Evolutionary conservation across 768 basidiomycete species (phyloP), one percentile per base, ranked within the genome.

Genomic region (Tephrocybe sp.): DNA sequence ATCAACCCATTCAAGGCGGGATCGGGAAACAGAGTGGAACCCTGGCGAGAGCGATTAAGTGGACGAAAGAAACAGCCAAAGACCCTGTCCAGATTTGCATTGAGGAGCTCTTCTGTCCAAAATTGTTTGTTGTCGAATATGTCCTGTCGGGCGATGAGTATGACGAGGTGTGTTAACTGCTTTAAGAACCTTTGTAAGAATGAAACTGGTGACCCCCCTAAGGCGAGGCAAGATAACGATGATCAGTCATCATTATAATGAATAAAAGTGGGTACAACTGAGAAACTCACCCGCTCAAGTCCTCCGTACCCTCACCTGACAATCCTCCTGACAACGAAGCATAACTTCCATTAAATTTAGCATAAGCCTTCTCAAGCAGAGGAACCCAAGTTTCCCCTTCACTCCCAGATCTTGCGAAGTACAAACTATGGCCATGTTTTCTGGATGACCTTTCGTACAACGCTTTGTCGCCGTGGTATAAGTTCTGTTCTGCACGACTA

Each of bases 301-400:
- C 80, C 62, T 83, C 82, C n/a, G 80, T 71, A 2, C 75, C 80
- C 52, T 82, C 78, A 33, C 68, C 68, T 11, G 77, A 64, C 22
- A 62, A 42, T 9, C 80, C 81, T 20, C 70, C 71, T 16, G 56
- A 51, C 33, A 82, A 53, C 0, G 74, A 65, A 1, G 70, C 66
- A 57, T 78, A 82, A 49, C 76, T 76, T 1, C 74, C 79, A 53
- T 83, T 76, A 2, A 80, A 58, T 55, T 83, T 83, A 0, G 81
- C 81, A 49, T 74, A 83, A 3, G 80, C 81, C 55, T 83, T 83
- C 58, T 83, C 82, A 16, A 82, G 68, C 0, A 83, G 62, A 0
- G 81, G 76, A 2, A 82, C 77, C 80, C 80, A 83, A 0, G 79
- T 81, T 51, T 82, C 80, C 32, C 74, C 73, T 9, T 76, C 66